Evolutionary conservation across 176 grass and related monocot species (phyloP).

Genomic region (Aechmea fasciata): DNA sequence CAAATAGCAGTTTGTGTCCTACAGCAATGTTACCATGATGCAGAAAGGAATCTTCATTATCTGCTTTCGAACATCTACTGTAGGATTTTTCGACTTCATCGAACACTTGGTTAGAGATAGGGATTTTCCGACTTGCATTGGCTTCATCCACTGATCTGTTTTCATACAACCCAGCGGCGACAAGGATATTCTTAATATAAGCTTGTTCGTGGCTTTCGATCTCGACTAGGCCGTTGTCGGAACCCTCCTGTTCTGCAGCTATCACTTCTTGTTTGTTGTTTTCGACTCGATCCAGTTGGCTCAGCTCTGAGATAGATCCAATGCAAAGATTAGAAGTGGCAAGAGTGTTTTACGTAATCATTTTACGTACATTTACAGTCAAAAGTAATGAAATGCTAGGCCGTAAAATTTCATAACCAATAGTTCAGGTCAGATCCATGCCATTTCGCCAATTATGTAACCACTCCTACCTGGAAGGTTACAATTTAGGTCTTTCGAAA

Average conservation of each 20-base stretch:
- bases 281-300: slow-evolving; percentile 25
- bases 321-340: background rate
- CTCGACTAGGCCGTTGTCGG: slow-evolving; percentile 16
- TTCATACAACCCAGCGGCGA: slow-evolving; percentile 47
- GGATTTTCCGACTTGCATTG: slow-evolving; percentile 7
- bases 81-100: slow-evolving; percentile 54
- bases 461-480: slow-evolving; percentile 35
- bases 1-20: slow-evolving; percentile 43
- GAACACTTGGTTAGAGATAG: slow-evolving; percentile 28
- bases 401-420: no score
- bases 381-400: no score
- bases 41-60: slow-evolving; percentile 11
- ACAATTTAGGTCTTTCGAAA: slow-evolving; percentile 27
- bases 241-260: slow-evolving; percentile 17
- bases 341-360: no score
- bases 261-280: slow-evolving; percentile 9
- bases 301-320: slow-evolving; percentile 12
- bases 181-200: slow-evolving; percentile 47
- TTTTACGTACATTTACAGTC: no score
- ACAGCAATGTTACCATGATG: background rate
- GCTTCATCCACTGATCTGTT: slow-evolving; percentile 13
- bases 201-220: slow-evolving; percentile 24
- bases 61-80: slow-evolving; percentile 17
- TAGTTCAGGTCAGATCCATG: no score
- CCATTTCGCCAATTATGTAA: background rate